These are phyloP conservation scores for Arthrocladium fulminans DNA, from an alignment of 2,329 filamentous ascomycete genomes.

Conservation along the genomic window DNA sequence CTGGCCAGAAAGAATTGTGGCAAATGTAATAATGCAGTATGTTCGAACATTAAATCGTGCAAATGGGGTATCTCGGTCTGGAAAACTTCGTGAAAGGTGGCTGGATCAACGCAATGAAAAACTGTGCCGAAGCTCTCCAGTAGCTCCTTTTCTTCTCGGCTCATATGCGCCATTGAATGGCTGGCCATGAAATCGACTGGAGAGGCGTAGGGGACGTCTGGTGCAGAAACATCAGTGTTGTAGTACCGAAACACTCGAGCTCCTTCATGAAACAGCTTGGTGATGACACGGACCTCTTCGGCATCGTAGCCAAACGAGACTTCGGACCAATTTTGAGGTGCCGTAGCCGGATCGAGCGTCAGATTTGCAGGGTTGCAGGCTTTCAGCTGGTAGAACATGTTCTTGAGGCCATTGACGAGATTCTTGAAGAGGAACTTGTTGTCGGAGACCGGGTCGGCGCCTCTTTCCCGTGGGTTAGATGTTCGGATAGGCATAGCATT, in stretches of 20 bases:
- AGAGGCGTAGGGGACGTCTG: constrained; percentile 66
- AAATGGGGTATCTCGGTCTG: constrained; percentile 93
- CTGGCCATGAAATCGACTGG: constrained; percentile 89
- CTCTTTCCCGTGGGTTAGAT: constrained; percentile 79
- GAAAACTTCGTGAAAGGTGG: constrained; percentile 97
- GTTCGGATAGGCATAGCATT: constrained; percentile 93
- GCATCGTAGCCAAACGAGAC: constrained; percentile 94
- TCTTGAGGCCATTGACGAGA: constrained; percentile 88
- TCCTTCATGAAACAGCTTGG: constrained; percentile 94
- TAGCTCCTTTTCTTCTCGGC: constrained; percentile 93
- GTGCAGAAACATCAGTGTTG: constrained; percentile 68
- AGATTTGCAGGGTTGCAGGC: constrained; percentile 68
- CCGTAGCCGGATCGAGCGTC: constrained; percentile 65
- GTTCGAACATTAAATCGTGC: constrained; percentile 96
- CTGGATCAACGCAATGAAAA: constrained; percentile 96
- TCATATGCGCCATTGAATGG: constrained; percentile 87
- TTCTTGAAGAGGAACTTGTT: constrained; percentile 99
- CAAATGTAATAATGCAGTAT: constrained; percentile 85
- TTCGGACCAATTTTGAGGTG: constrained; percentile 85
- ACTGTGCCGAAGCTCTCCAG: constrained; percentile 96
- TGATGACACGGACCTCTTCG: constrained; percentile 91
- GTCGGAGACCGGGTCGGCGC: constrained; percentile 81
- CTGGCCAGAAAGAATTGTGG: constrained; percentile 98
- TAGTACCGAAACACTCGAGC: constrained; percentile 97
- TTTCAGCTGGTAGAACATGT: constrained; percentile 89